Conservation (phyloP, 371 early-diverging fungal genomes). For the Apophysomyces variabilis region DNA sequence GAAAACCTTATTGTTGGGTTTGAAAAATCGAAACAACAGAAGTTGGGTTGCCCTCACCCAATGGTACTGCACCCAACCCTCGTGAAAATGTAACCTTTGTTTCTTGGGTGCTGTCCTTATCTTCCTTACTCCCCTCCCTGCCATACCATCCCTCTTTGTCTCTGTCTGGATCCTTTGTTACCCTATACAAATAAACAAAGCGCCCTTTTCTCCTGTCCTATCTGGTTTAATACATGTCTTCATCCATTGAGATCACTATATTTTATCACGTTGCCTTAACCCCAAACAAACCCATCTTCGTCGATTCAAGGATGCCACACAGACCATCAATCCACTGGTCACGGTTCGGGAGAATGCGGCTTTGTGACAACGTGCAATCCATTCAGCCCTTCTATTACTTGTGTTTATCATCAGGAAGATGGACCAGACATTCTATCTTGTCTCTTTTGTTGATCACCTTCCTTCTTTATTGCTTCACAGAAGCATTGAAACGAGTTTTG, state of each 20-base stretch:
- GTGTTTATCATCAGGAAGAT: too few relatives aligned
- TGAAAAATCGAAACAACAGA: slow-evolving; percentile 7
- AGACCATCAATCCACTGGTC: neutral
- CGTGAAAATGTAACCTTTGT: neutral
- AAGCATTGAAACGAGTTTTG: too few relatives aligned
- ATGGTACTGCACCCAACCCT: neutral
- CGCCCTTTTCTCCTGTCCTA: too few relatives aligned
- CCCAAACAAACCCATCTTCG: neutral
- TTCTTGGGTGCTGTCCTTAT: too few relatives aligned
- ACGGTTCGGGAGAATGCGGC: neutral
- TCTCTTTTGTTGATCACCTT: too few relatives aligned
- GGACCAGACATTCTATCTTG: too few relatives aligned
- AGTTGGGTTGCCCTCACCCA: neutral
- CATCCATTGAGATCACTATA: neutral
- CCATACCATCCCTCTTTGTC: neutral
- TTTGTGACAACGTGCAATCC: neutral
- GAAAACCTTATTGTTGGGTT: slow-evolving; percentile 10
- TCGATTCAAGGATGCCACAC: neutral
- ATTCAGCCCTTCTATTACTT: too few relatives aligned
- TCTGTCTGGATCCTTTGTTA: neutral
- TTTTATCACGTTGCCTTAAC: neutral
- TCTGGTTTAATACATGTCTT: neutral
- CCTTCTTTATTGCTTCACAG: too few relatives aligned
- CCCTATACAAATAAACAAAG: too few relatives aligned
- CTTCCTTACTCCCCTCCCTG: neutral